phyloP scores from a whole-genome alignment of 2,329 filamentous ascomycete genomes.

The Chaetomiaceae sp. region DNA sequence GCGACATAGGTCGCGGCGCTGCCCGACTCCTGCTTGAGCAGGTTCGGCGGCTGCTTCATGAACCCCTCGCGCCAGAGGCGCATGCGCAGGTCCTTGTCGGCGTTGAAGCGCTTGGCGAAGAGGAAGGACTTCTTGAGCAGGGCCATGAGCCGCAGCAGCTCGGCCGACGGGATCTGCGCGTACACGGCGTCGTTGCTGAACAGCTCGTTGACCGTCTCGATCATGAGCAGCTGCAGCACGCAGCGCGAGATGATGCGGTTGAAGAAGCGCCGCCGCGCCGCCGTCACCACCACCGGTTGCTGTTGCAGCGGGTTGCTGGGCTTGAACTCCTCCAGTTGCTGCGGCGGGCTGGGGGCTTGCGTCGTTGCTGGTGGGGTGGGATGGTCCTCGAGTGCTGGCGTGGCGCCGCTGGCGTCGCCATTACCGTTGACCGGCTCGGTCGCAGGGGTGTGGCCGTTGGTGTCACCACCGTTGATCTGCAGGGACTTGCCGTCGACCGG shows the following conservation, averaged over 20 bases:
- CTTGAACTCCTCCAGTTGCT: constrained; percentile 76
- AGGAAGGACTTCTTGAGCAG: constrained; percentile 93
- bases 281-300: constrained; percentile 86
- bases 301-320: constrained; percentile 71
- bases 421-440: constrained; percentile 29
- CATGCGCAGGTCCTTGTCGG: constrained; percentile 91
- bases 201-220: constrained; percentile 96
- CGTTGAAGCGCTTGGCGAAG: constrained; percentile 96
- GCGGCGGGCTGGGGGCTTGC: constrained; percentile 32
- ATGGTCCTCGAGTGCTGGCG: constrained; percentile 20
- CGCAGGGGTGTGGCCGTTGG: constrained; percentile 33
- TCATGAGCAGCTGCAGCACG: constrained; percentile 96
- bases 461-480: constrained; percentile 52
- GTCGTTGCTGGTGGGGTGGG: constrained; percentile 19
- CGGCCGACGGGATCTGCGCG: constrained; percentile 79
- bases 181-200: constrained; percentile 98
- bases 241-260: constrained; percentile 99
- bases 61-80: constrained; percentile 95
- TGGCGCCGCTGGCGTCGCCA: constrained; percentile 13
- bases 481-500: constrained; percentile 49
- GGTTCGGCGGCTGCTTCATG: constrained; percentile 98
- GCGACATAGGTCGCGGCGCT: constrained; percentile 91
- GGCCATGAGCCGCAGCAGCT: constrained; percentile 87
- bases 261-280: constrained; percentile 89
- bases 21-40: constrained; percentile 93